Base-by-base conservation (phyloP, 257 asterid genomes). In the Schizonepeta tenuifolia region DNA sequence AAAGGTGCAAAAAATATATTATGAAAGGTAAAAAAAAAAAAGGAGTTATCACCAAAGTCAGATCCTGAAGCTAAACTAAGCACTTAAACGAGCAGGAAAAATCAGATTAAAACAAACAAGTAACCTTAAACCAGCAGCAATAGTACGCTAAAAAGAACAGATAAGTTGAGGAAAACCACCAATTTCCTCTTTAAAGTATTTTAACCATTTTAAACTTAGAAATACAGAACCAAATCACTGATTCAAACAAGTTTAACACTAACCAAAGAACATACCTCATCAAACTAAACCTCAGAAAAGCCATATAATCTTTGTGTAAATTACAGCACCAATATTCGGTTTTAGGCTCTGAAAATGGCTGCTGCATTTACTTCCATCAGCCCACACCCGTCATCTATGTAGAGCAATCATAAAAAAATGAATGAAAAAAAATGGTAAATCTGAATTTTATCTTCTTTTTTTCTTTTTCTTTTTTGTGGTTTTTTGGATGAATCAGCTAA, bases 401-500 rank as follows among this genome's bases (percentile, higher is more conserved):
- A 21, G n/a, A 8, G 14, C 20, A 22, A 9, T 55, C 11, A 50
- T 35, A 57, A 65, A 31, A n/a, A n/a, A n/a, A n/a, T n/a, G n/a
- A n/a, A n/a, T n/a, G n/a, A n/a, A n/a, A n/a, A n/a, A n/a, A 3
- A 49, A 18, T 26, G 40, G 18, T 57, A n/a, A 9, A 20, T 44
- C 55, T 75, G n/a, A 78, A 31, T 31, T 28, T 28, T 28, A 21
- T 76, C 20, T 3, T 26, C n/a, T n/a, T n/a, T n/a, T n/a, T n/a
- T n/a, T n/a, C n/a, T n/a, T n/a, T n/a, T n/a, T n/a, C n/a, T n/a
- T n/a, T n/a, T n/a, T n/a, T n/a, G n/a, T n/a, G n/a, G 49, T 68
- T 66, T 58, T 50, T 81, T 76, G 80, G 82, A 72, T 78, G 86
- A 77, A 82, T 70, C 83, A 93, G 97, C 97, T 83, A 97, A 91